These are phyloP conservation scores for Scolecobasidium constrictum DNA, from an alignment of 2,329 filamentous ascomycete genomes.

Conservation along the genomic window DNA sequence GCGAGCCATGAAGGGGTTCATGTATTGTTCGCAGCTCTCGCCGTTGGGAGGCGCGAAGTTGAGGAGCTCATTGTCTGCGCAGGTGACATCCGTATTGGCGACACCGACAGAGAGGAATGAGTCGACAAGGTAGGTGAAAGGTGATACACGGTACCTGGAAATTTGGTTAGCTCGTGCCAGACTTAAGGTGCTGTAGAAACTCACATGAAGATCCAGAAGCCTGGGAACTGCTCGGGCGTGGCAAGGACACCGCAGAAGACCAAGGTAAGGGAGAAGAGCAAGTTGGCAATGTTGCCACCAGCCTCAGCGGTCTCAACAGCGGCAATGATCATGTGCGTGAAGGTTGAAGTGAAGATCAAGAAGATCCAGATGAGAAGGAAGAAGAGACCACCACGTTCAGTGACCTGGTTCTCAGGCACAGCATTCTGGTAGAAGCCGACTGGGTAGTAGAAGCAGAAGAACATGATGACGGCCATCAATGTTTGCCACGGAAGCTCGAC, in stretches of 20 bases:
- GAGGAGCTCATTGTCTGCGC: conserved; percentile 59
- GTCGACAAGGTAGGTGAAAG: conserved; percentile 70
- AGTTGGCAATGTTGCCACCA: conserved; percentile 63
- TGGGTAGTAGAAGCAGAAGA: conserved; percentile 75
- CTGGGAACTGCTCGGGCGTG: conserved; percentile 48
- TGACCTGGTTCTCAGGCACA: conserved; percentile 45
- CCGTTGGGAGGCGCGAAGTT: conserved; percentile 49
- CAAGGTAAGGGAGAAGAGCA: conserved; percentile 61
- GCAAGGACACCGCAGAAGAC: conserved; percentile 69
- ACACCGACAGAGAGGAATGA: conserved; percentile 62
- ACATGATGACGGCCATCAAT: conserved; percentile 66
- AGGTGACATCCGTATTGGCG: conserved; percentile 54
- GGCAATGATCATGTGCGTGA: conserved; percentile 67
- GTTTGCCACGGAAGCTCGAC: conserved; percentile 82
- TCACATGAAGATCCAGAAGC: conserved; percentile 75
- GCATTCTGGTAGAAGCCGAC: conserved; percentile 68
- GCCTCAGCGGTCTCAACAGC: conserved; percentile 65
- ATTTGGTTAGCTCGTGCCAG: conserved; percentile 84
- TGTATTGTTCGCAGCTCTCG: conserved; percentile 50
- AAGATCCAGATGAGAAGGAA: conserved; percentile 68
- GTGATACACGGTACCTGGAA: conserved; percentile 70
- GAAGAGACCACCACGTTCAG: conserved; percentile 65
- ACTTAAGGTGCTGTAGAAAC: no score
- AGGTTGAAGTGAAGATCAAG: conserved; percentile 71
- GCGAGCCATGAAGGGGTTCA: conserved; percentile 19